These are phyloP conservation scores for Helicocarpus griseus DNA, from an alignment of 2,329 filamentous ascomycete genomes.

Conservation along the genomic window DNA sequence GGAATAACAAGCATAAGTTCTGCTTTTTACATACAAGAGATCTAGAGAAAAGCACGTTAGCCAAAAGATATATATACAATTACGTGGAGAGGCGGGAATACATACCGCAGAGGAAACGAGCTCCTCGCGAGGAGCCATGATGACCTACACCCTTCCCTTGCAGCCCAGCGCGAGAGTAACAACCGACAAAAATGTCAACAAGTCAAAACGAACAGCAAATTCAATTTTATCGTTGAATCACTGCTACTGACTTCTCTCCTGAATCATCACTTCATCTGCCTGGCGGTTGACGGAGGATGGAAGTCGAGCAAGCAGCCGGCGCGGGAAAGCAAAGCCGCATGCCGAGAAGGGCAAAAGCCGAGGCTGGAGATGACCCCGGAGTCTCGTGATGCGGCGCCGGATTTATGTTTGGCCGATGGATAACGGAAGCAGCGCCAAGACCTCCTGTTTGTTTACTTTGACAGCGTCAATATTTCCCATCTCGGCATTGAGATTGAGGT, in stretches of 20 bases:
- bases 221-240: neutral
- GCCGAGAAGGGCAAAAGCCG: constrained; percentile 7
- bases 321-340: constrained; percentile 2
- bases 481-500: neutral
- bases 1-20: neutral
- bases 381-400: constrained; percentile 20
- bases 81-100: constrained; percentile 14
- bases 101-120: constrained; percentile 71
- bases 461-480: neutral
- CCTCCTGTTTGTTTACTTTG: constrained; percentile 1
- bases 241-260: neutral
- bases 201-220: neutral
- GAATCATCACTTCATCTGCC: neutral
- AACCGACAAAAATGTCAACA: neutral
- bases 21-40: constrained; percentile 40
- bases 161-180: neutral
- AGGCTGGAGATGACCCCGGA: constrained; percentile 24
- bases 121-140: constrained; percentile 81
- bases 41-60: constrained; percentile 27
- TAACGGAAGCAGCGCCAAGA: neutral
- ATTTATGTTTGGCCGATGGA: constrained; percentile 13
- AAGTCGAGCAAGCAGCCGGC: neutral
- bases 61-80: constrained; percentile 19
- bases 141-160: constrained; percentile 27
- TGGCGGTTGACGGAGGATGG: neutral